Evolutionary conservation across 768 basidiomycete species (phyloP).

Genomic region (Kwoniella mangroviensis): DNA sequence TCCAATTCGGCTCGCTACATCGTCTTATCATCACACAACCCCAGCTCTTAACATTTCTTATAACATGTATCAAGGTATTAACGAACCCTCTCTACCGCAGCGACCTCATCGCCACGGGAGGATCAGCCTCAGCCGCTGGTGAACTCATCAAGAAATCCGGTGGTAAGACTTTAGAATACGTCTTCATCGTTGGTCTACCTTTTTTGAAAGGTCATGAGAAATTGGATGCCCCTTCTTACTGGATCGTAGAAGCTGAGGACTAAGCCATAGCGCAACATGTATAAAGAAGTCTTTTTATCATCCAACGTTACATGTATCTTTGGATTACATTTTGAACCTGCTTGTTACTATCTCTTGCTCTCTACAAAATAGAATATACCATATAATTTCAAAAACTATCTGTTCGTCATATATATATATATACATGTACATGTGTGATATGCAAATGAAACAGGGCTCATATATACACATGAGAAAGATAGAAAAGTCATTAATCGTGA

Average conservation of each 20-base stretch:
- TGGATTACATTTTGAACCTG: too few relatives aligned
- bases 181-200: constrained; percentile 81
- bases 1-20: too few relatives aligned
- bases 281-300: too few relatives aligned
- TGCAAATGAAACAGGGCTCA: not conserved
- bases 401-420: not conserved
- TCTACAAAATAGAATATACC: not conserved
- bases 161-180: constrained; percentile 84
- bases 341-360: too few relatives aligned
- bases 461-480: not conserved
- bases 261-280: constrained; percentile 28
- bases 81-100: constrained; percentile 20
- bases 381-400: too few relatives aligned
- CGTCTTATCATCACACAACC: too few relatives aligned
- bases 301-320: too few relatives aligned
- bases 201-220: constrained; percentile 66
- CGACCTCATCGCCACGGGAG: constrained; percentile 95
- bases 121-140: constrained; percentile 90
- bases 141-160: constrained; percentile 81
- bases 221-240: constrained; percentile 85
- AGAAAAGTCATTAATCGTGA: not conserved
- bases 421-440: not conserved
- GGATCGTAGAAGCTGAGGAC: constrained; percentile 79
- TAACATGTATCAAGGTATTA: too few relatives aligned
- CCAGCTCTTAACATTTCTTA: too few relatives aligned